phyloP scores from a whole-genome alignment of 139 green algal genomes.

The Limnomonas spitsbergensis region DNA sequence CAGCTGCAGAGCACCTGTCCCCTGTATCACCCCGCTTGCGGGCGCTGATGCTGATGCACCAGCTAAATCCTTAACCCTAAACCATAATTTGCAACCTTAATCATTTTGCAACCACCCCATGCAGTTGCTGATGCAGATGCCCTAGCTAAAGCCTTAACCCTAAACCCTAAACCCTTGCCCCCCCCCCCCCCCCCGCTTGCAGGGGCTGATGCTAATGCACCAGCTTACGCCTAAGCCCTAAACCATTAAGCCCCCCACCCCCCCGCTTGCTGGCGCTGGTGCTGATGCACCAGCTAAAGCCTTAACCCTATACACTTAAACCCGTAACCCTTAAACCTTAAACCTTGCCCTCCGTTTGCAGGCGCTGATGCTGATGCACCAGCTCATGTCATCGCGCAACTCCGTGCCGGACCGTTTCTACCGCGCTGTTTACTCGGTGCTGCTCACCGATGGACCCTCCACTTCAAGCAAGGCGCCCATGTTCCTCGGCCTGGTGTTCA shows the following conservation, averaged over 20 bases:
- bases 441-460: constrained; percentile 24
- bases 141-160: constrained; percentile 66
- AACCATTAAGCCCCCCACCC: too few relatives aligned
- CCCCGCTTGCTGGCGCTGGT: not conserved
- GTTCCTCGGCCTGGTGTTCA: constrained; percentile 88
- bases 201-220: too few relatives aligned
- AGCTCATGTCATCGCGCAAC: constrained; percentile 60
- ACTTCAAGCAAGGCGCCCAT: constrained; percentile 67
- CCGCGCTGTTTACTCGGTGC: constrained; percentile 23
- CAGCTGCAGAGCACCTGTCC: too few relatives aligned
- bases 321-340: not conserved
- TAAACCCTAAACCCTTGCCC: too few relatives aligned
- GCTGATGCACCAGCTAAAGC: not conserved
- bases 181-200: too few relatives aligned
- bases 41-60: not conserved
- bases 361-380: constrained; percentile 85
- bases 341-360: constrained; percentile 11
- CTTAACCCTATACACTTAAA: not conserved
- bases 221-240: too few relatives aligned
- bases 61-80: not conserved
- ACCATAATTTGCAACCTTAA: not conserved
- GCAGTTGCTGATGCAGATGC: constrained; percentile 81
- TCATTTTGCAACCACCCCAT: not conserved
- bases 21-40: too few relatives aligned
- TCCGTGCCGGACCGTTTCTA: constrained; percentile 85